Evolutionary conservation across 2,329 filamentous ascomycete genomes (phyloP), one percentile per base, ranked within the genome.

Genomic region (Diaporthe sp.): DNA sequence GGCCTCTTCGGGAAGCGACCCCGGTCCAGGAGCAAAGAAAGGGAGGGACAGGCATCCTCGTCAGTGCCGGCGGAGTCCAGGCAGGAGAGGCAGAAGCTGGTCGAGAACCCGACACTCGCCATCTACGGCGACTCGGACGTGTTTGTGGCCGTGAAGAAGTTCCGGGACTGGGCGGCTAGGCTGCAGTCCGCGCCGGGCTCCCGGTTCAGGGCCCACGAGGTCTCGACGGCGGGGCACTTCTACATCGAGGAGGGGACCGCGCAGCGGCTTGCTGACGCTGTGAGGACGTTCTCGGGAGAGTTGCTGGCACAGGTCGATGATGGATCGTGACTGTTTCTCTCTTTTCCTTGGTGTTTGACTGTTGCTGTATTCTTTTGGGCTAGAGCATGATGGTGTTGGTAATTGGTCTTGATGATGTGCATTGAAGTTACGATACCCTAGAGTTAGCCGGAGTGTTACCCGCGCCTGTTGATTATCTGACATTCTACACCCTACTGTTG

Each of bases 91-190:
- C 83, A 84, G 69, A 91, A 93, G 79, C 84, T 94, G 66, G 83
- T 90, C 1, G 81, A 83, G 2, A 87, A 92, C 78, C 87, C 88
- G 0, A 93, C 93, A 0, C 82, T 98, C 45, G 92, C 91, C 0
- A 83, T 97, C 0, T 97, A 92, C 80, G 96, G 96, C 1, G 90
- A 92, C 68, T 86, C 89, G 5, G 96, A 98, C 82, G 84, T 88
- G 0, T 97, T 98, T 77, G 92, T 94, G 1, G 89, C 92, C 1
- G 86, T 86, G 4, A 88, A 87, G 74, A 94, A 90, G 81, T 85
- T 96, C 78, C 87, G 89, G 15, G 84, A 86, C 1, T 98, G 96
- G 96, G 77, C 79, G 7, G 84, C 86, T 54, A 87, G 85, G 58
- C 82, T 94, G 58, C 80, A 82, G 45, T 78, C 82, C 10, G 79